These are phyloP conservation scores for Cucurbita pepo DNA, from an alignment of 306 rosid species.

Conservation along the genomic window DNA sequence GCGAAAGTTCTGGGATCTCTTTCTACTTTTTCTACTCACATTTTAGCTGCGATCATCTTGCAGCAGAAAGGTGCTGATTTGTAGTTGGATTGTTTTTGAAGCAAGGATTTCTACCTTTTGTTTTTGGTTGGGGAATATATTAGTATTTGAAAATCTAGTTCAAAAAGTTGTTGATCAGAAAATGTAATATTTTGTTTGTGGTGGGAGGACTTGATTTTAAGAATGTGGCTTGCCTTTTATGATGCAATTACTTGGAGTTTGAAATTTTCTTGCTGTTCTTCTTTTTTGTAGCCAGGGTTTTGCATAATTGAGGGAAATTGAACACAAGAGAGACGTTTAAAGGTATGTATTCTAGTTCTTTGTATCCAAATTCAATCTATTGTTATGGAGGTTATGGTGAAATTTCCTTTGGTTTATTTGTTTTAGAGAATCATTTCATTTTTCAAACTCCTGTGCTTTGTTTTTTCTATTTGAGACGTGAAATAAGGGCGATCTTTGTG, in stretches of 20 bases:
- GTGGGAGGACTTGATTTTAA: background rate
- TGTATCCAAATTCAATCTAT: background rate
- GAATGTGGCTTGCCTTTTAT: background rate
- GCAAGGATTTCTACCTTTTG: background rate
- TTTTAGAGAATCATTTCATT: background rate
- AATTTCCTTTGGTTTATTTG: background rate
- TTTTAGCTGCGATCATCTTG: conserved; percentile 1
- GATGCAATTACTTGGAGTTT: background rate
- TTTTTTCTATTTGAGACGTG: background rate
- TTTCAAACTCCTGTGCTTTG: background rate
- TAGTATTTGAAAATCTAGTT: background rate
- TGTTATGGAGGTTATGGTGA: background rate
- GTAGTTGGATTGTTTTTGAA: background rate
- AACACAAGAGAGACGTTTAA: background rate
- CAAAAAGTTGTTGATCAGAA: background rate
- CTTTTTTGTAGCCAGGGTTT: background rate
- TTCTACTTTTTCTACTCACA: background rate
- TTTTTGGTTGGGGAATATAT: background rate
- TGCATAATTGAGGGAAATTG: background rate
- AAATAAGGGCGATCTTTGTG: background rate
- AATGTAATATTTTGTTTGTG: background rate
- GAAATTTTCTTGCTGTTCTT: background rate
- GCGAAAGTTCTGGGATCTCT: background rate
- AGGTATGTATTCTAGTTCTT: background rate
- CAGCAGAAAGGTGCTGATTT: background rate